Evolutionary conservation across 345 rosid genomes (phyloP).

Genomic region (Rhizophora apiculata): DNA sequence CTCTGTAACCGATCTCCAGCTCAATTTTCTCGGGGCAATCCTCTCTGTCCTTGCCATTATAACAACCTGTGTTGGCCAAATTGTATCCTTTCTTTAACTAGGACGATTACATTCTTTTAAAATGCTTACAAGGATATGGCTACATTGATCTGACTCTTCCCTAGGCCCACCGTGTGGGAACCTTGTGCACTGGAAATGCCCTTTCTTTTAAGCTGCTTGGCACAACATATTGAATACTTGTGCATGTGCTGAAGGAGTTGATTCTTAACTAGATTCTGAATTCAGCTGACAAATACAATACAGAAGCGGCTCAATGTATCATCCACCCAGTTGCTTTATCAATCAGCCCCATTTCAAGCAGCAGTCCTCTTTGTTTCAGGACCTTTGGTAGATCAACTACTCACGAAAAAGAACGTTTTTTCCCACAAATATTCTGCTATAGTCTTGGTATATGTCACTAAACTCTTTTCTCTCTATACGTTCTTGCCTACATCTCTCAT

Average conservation of each 20-base stretch:
- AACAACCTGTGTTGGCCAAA: conserved; percentile 96
- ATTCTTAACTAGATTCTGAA: conserved; percentile 22
- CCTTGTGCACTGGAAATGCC: no score
- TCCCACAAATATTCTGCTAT: conserved; percentile 73
- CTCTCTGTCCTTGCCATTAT: conserved; percentile 80
- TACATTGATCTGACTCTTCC: no score
- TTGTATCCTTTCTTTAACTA: conserved; percentile 51
- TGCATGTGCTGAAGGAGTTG: neutral
- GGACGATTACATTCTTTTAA: no score
- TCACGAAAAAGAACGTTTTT: conserved; percentile 82
- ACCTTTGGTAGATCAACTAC: conserved; percentile 83
- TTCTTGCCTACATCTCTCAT: neutral
- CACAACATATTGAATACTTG: neutral
- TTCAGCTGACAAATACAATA: conserved; percentile 90
- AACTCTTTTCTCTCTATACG: neutral
- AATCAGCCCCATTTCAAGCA: conserved; percentile 97
- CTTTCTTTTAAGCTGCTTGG: neutral
- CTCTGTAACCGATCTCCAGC: conserved; percentile 95
- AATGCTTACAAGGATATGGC: no score
- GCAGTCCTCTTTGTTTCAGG: conserved; percentile 95
- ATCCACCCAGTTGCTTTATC: conserved; percentile 92
- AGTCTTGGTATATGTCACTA: conserved; percentile 48
- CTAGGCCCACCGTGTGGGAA: no score
- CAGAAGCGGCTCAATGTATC: conserved; percentile 92
- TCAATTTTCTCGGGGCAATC: conserved; percentile 71